Conservation (phyloP, 2,329 filamentous ascomycete species). For the Neofusicoccum sp. region DNA sequence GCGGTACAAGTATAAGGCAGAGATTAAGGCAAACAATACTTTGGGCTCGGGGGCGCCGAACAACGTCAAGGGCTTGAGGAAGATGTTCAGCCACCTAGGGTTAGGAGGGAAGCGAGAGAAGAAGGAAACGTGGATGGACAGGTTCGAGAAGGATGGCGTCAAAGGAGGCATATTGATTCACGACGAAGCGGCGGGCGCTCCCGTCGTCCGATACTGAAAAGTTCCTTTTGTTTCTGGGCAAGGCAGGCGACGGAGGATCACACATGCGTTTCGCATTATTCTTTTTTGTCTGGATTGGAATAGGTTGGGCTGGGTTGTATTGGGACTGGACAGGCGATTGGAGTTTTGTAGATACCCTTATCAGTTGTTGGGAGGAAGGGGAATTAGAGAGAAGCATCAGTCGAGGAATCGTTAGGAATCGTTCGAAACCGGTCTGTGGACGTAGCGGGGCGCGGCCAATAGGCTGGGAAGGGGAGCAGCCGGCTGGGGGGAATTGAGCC, state of each 20-base stretch:
- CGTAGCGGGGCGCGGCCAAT: background rate
- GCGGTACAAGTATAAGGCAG: conserved; percentile 30
- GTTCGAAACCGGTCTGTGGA: background rate
- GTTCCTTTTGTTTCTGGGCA: background rate
- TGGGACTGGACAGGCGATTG: background rate
- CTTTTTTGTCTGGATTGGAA: background rate
- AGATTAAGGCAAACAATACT: conserved; percentile 26
- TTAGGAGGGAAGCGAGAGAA: conserved; percentile 30
- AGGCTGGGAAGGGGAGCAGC: background rate
- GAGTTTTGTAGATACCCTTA: conserved; percentile 17
- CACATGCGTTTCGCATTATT: background rate
- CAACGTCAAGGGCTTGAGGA: conserved; percentile 26
- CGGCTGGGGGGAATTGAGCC: background rate
- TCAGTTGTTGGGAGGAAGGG: conserved; percentile 6
- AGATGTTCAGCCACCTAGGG: conserved; percentile 29
- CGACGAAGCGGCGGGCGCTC: conserved; percentile 29
- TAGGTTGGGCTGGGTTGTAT: background rate
- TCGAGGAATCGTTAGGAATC: background rate
- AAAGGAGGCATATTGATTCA: conserved; percentile 38
- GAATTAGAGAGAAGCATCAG: background rate
- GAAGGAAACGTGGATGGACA: conserved; percentile 43
- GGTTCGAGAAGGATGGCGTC: conserved; percentile 41
- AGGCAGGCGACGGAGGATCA: background rate
- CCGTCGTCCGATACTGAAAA: conserved; percentile 34
- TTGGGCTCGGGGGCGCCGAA: conserved; percentile 24